Evolutionary conservation across 352 stramenopile genomes (phyloP).

Genomic region (Saprolegnia diclina): DNA sequence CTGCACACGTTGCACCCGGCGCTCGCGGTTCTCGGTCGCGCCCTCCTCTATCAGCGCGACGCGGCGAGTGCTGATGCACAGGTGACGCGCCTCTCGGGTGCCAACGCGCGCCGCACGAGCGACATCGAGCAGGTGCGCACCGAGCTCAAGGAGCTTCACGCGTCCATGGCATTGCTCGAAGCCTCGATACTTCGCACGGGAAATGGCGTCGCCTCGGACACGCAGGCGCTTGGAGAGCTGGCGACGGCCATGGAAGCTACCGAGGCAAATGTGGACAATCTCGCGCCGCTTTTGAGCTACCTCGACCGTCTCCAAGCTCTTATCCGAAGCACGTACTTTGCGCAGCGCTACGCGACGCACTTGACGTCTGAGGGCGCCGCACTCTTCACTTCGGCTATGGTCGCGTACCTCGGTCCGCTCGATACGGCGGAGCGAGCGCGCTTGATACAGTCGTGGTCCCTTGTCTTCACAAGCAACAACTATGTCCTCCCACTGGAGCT

Average conservation of each 20-base stretch:
- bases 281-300: not conserved
- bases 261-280: not conserved
- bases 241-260: not conserved
- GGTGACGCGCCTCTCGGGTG: not conserved
- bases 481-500: slow-evolving; percentile 15
- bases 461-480: not conserved
- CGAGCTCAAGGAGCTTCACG: not conserved
- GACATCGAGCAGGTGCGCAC: not conserved
- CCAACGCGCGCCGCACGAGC: not conserved
- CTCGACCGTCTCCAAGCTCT: not conserved
- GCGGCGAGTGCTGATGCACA: not conserved
- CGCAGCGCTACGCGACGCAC: not conserved
- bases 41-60: not conserved
- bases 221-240: not conserved
- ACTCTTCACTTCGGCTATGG: slow-evolving; percentile 1
- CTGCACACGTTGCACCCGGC: slow-evolving; percentile 10
- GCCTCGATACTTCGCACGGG: not conserved
- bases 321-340: slow-evolving; percentile 16
- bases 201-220: not conserved
- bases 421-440: not conserved
- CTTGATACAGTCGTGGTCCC: not conserved
- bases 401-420: not conserved
- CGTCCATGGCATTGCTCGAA: not conserved
- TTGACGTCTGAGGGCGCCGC: not conserved
- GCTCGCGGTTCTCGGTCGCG: slow-evolving; percentile 1